Evolutionary conservation across 768 basidiomycete genomes (phyloP).

Genomic region (Kwoniella europaea): DNA sequence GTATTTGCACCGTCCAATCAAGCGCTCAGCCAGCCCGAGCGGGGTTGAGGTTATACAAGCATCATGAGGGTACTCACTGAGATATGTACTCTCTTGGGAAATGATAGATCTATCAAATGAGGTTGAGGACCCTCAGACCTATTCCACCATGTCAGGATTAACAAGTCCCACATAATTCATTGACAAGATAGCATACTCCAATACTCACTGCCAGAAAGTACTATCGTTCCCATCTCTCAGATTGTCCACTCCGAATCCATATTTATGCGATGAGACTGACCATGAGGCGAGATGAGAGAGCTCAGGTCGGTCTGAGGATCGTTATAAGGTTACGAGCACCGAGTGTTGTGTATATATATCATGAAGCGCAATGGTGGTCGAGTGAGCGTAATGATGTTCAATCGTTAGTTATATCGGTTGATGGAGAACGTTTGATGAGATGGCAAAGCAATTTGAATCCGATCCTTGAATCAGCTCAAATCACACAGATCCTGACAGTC

Average conservation of each 20-base stretch:
- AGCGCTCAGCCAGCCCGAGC: too few species aligned
- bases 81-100: slow-evolving; percentile 84
- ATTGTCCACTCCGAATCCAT: slow-evolving; percentile 93
- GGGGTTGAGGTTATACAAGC: too few species aligned
- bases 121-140: slow-evolving; percentile 90
- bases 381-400: too few species aligned
- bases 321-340: too few species aligned
- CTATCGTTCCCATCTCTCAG: slow-evolving; percentile 83
- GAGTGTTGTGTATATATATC: too few species aligned
- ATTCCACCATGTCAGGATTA: background rate
- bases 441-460: too few species aligned
- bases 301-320: slow-evolving; percentile 49
- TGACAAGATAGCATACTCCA: too few species aligned
- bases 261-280: slow-evolving; percentile 96
- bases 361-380: too few species aligned
- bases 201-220: slow-evolving; percentile 95
- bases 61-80: slow-evolving; percentile 63
- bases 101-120: slow-evolving; percentile 92
- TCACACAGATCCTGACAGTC: background rate
- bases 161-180: too few species aligned
- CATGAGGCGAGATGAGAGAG: slow-evolving; percentile 85
- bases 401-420: too few species aligned
- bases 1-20: too few species aligned
- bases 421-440: too few species aligned
- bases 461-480: background rate